Conservation (phyloP, 352 stramenopile genomes). For the Pythium sukuiense region DNA sequence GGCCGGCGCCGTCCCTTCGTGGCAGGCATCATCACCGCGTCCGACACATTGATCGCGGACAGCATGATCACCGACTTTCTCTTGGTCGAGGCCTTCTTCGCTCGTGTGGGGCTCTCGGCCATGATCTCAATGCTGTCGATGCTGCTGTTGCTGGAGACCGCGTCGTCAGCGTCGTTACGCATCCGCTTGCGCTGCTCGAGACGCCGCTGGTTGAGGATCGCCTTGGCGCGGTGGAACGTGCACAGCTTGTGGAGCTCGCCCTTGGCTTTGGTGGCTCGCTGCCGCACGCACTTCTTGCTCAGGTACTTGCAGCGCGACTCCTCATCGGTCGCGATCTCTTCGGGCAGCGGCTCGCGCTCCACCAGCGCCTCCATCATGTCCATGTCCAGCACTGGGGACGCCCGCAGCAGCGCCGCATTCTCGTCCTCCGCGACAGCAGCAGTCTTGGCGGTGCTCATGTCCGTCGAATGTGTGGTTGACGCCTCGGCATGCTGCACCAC, state of each 20-base stretch:
- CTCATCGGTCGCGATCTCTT: constrained; percentile 27
- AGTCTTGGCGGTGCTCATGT: background rate
- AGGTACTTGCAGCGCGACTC: constrained; percentile 37
- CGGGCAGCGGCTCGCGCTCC: constrained; percentile 22
- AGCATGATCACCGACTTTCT: constrained; percentile 14
- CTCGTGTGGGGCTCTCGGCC: background rate
- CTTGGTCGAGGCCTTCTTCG: background rate
- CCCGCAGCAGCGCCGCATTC: constrained; percentile 12
- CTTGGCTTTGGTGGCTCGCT: constrained; percentile 32
- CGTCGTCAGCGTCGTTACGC: background rate
- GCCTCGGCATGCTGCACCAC: too few species aligned
- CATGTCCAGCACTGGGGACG: constrained; percentile 17
- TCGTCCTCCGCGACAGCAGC: constrained; percentile 5
- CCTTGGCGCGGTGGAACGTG: constrained; percentile 36
- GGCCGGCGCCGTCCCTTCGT: background rate
- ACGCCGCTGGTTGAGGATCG: constrained; percentile 35
- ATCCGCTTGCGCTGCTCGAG: constrained; percentile 29
- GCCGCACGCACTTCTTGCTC: constrained; percentile 29
- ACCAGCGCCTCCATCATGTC: constrained; percentile 21
- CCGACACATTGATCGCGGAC: constrained; percentile 19
- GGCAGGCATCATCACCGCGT: background rate
- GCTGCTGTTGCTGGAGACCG: background rate
- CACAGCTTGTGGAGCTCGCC: constrained; percentile 38
- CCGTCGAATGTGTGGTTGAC: background rate
- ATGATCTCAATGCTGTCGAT: background rate